phyloP scores from a whole-genome alignment of 805 yeast genomes.

The Torulaspora maleeae region DNA sequence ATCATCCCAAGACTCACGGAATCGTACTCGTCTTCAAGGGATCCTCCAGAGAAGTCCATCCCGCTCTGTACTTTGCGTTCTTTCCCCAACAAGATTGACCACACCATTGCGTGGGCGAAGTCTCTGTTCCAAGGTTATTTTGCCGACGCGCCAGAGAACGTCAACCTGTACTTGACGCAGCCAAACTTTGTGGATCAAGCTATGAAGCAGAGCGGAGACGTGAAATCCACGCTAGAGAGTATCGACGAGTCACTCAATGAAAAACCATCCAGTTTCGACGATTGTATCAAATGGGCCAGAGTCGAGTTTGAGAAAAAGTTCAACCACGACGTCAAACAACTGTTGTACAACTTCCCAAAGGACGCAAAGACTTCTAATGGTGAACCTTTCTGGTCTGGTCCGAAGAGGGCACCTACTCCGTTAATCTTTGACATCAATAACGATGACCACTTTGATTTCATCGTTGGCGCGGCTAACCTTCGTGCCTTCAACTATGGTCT shows the following conservation, averaged over 20 bases:
- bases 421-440: slow-evolving; percentile 69
- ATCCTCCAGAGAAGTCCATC: slow-evolving; percentile 97
- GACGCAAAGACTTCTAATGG: slow-evolving; percentile 90
- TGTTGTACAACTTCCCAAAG: slow-evolving; percentile 88
- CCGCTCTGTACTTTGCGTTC: slow-evolving; percentile 96
- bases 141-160: slow-evolving; percentile 87
- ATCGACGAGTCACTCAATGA: slow-evolving; percentile 67
- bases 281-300: slow-evolving; percentile 95
- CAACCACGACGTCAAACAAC: slow-evolving; percentile 81
- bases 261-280: slow-evolving; percentile 87
- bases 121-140: slow-evolving; percentile 89
- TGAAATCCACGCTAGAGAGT: slow-evolving; percentile 79
- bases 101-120: slow-evolving; percentile 99
- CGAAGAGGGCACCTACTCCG: slow-evolving; percentile 94
- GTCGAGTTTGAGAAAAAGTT: slow-evolving; percentile 79
- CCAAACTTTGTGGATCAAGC: slow-evolving; percentile 90
- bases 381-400: slow-evolving; percentile 95
- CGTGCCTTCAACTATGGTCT: slow-evolving; percentile 88
- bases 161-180: slow-evolving; percentile 82
- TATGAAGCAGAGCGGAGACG: slow-evolving; percentile 87
- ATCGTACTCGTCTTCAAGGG: slow-evolving; percentile 92
- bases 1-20: slow-evolving; percentile 91
- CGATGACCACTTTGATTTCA: slow-evolving; percentile 73
- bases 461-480: slow-evolving; percentile 85
- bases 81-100: slow-evolving; percentile 97